These are phyloP conservation scores for Penicillium sclerotigenum DNA, from an alignment of 2,329 filamentous ascomycete species.

Conservation along the genomic window DNA sequence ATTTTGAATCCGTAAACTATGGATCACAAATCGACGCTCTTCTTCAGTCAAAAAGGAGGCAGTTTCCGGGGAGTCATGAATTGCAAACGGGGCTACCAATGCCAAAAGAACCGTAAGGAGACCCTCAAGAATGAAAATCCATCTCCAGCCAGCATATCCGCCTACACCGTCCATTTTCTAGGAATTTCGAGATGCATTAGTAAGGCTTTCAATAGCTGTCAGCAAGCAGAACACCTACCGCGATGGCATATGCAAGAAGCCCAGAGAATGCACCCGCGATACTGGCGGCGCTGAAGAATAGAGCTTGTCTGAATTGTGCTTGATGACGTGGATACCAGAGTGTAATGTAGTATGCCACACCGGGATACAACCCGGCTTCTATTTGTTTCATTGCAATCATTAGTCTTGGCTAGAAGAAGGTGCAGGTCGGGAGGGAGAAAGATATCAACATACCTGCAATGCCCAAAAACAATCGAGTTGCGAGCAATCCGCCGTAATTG, in stretches of 20 bases:
- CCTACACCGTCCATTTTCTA: conserved; percentile 51
- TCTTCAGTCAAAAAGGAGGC: conserved; percentile 43
- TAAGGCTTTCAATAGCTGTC: conserved; percentile 11
- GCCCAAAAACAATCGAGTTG: conserved; percentile 47
- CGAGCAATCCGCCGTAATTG: conserved; percentile 46
- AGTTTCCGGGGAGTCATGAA: conserved; percentile 47
- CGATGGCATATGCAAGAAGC: conserved; percentile 51
- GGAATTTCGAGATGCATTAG: not conserved
- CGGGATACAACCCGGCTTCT: conserved; percentile 45
- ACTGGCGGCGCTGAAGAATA: conserved; percentile 49
- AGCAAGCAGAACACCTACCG: conserved; percentile 33
- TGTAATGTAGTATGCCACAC: conserved; percentile 46
- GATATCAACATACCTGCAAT: conserved; percentile 26
- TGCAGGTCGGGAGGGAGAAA: not conserved
- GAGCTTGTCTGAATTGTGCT: conserved; percentile 43
- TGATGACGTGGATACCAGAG: conserved; percentile 48
- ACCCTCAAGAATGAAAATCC: conserved; percentile 53
- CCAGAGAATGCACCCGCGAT: conserved; percentile 54
- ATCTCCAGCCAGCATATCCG: conserved; percentile 48
- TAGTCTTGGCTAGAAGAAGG: not conserved
- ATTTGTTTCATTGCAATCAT: not conserved
- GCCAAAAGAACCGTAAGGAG: conserved; percentile 46
- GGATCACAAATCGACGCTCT: conserved; percentile 40
- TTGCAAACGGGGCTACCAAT: conserved; percentile 43
- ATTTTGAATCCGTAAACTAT: conserved; percentile 38